Percentiles rank a stretch among this genome's conserved stretches.
These are phyloP conservation scores for Cystobasidiopsis lactophilus DNA, from an alignment of 768 basidiomycete genomes.

Conservation along the genomic window DNA sequence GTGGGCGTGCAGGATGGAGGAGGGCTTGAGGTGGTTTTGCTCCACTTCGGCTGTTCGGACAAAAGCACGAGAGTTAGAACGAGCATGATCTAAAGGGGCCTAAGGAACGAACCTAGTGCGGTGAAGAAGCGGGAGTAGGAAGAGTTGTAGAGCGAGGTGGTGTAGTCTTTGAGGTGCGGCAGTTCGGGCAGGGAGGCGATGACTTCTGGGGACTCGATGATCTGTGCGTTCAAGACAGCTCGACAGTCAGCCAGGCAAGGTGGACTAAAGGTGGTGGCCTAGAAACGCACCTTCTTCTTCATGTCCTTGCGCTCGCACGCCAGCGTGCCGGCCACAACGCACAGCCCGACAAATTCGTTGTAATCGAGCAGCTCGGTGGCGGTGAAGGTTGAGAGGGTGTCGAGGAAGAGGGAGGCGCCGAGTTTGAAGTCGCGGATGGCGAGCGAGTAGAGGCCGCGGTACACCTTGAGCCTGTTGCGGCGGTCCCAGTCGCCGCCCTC, in stretches of 20 bases:
- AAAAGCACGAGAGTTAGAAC: background rate
- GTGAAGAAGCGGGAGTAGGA: conserved; percentile 88
- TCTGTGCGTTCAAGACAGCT: conserved; percentile 35
- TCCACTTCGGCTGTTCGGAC: conserved; percentile 50
- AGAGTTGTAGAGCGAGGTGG: conserved; percentile 71
- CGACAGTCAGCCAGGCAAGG: background rate
- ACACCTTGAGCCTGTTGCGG: conserved; percentile 87
- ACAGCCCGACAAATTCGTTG: conserved; percentile 69
- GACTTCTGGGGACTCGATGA: conserved; percentile 71
- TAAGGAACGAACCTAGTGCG: conserved; percentile 49
- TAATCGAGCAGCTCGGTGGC: conserved; percentile 72
- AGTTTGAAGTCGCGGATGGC: conserved; percentile 80
- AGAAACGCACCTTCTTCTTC: conserved; percentile 53
- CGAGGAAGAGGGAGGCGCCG: conserved; percentile 63
- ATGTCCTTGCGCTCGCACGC: conserved; percentile 59
- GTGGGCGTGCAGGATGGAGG: conserved; percentile 63
- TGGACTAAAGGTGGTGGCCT: too few relatives aligned
- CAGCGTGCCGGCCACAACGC: conserved; percentile 56
- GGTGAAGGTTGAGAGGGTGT: conserved; percentile 83
- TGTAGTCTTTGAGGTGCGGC: conserved; percentile 57
- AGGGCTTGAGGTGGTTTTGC: conserved; percentile 65
- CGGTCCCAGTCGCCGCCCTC: conserved; percentile 97
- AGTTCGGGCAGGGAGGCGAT: conserved; percentile 60
- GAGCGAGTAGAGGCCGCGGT: conserved; percentile 61
- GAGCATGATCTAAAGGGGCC: background rate